Evolutionary conservation across 2,329 filamentous ascomycete genomes (phyloP).

Genomic region (Fusarium sublunatum): DNA sequence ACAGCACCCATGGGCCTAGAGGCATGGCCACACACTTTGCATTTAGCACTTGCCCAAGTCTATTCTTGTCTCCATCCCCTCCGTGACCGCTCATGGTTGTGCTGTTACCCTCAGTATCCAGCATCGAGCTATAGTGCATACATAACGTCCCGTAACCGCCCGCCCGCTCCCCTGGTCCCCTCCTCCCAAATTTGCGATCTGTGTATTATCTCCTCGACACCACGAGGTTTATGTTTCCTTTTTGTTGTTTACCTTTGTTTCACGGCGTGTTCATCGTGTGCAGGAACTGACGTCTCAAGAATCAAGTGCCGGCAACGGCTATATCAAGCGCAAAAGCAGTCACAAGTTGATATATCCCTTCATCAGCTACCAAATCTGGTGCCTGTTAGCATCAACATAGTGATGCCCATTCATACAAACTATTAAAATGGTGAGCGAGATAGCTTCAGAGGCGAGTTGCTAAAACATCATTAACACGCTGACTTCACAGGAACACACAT

Average conservation of each 20-base stretch:
- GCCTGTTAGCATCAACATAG: slow-evolving; percentile 29
- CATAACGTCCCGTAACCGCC: slow-evolving; percentile 63
- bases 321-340: slow-evolving; percentile 37
- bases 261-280: slow-evolving; percentile 42
- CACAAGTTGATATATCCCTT: slow-evolving; percentile 31
- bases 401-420: slow-evolving; percentile 10
- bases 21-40: slow-evolving; percentile 33
- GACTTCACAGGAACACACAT: slow-evolving; percentile 50
- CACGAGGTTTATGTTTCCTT: slow-evolving; percentile 49
- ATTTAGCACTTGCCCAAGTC: slow-evolving; percentile 35
- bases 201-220: slow-evolving; percentile 50
- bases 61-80: slow-evolving; percentile 45
- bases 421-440: slow-evolving; percentile 51
- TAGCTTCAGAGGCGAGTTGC: neutral
- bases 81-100: slow-evolving; percentile 40
- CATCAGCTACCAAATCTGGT: slow-evolving; percentile 33
- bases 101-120: slow-evolving; percentile 37
- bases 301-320: slow-evolving; percentile 55
- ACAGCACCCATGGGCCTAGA: slow-evolving; percentile 26
- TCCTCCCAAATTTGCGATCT: slow-evolving; percentile 56
- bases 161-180: slow-evolving; percentile 49
- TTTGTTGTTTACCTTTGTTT: slow-evolving; percentile 44
- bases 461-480: slow-evolving; percentile 6
- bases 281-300: slow-evolving; percentile 41
- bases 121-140: slow-evolving; percentile 52